phyloP scores from a whole-genome alignment of 495 filamentous ascomycete genomes.

The Tricharina praecox region DNA sequence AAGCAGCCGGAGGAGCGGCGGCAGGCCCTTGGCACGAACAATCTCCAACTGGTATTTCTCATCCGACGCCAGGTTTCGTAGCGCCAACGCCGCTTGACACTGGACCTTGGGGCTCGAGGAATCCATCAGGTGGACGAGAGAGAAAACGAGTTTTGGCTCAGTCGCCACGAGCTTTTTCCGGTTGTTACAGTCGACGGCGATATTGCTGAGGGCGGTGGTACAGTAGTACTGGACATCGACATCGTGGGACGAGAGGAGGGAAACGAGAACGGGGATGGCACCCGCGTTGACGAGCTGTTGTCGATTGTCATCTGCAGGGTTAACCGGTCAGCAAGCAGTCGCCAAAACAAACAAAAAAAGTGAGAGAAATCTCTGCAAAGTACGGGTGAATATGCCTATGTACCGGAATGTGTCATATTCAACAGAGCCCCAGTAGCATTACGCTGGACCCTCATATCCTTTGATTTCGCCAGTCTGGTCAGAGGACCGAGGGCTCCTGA shows the following conservation, averaged over 20 bases:
- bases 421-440: constrained; percentile 92
- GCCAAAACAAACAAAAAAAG: too few relatives aligned
- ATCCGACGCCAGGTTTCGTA: constrained; percentile 90
- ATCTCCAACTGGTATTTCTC: constrained; percentile 98
- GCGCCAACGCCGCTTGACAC: constrained; percentile 85
- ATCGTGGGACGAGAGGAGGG: constrained; percentile 75
- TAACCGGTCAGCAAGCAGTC: neutral
- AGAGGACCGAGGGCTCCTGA: constrained; percentile 83
- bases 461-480: constrained; percentile 84
- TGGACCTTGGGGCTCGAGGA: constrained; percentile 94
- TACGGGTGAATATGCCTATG: neutral
- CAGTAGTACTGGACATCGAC: constrained; percentile 99
- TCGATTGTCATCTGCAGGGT: constrained; percentile 67
- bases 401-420: constrained; percentile 99
- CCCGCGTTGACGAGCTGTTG: constrained; percentile 93
- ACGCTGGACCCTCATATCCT: constrained; percentile 94
- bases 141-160: constrained; percentile 77
- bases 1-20: constrained; percentile 68
- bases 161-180: constrained; percentile 76
- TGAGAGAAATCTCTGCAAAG: too few relatives aligned
- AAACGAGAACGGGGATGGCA: constrained; percentile 89
- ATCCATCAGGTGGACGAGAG: constrained; percentile 88
- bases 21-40: constrained; percentile 69
- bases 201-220: constrained; percentile 95
- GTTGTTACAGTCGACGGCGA: constrained; percentile 84